phyloP scores from a whole-genome alignment of 768 basidiomycete species.

The Phlebiopsis flavidoalba region DNA sequence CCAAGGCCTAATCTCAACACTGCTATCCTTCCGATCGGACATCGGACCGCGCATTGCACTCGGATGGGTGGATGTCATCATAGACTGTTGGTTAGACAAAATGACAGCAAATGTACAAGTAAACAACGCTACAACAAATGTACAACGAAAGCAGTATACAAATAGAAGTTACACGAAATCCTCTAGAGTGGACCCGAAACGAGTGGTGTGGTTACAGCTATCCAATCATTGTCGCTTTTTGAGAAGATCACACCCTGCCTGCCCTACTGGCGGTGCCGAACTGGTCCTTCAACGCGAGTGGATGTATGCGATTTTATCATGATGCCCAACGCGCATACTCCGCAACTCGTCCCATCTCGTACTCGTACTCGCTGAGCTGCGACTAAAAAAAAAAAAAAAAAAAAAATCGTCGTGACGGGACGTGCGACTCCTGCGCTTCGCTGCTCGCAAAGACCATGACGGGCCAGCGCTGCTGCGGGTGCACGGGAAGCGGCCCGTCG shows the following conservation, averaged over 20 bases:
- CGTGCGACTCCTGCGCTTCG: background rate
- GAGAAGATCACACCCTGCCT: background rate
- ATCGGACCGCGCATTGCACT: background rate
- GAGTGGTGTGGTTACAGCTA: background rate
- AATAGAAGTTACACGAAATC: background rate
- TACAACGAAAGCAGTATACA: background rate
- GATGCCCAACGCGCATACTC: background rate
- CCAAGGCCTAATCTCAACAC: background rate
- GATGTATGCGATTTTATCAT: background rate
- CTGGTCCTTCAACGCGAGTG: background rate
- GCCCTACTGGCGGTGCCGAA: background rate
- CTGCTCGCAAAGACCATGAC: background rate
- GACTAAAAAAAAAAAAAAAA: no score
- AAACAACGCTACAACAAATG: background rate
- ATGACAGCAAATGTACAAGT: background rate
- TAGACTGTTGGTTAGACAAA: background rate
- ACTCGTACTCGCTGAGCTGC: background rate
- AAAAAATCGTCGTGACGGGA: background rate
- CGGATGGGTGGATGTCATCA: background rate
- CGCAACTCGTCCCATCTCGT: constrained; percentile 6
- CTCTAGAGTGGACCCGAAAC: background rate
- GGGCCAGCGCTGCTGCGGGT: background rate
- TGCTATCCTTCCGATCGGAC: background rate
- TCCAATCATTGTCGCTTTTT: background rate
- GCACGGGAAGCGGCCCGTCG: background rate